Base-by-base conservation (phyloP, 768 basidiomycete genomes). In the Auriculariales sp. region DNA sequence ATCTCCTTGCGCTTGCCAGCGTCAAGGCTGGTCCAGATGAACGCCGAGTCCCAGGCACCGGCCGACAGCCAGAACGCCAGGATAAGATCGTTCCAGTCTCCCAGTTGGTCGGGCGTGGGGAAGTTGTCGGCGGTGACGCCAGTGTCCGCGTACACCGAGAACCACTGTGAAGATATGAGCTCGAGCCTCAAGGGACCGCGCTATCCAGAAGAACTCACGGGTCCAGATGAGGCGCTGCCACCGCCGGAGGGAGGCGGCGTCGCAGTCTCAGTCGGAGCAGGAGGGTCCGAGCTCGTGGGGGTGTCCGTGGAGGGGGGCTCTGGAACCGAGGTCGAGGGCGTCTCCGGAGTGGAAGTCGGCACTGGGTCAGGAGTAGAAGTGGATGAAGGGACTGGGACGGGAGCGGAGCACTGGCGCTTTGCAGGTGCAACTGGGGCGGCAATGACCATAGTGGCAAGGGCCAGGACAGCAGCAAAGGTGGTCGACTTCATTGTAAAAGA, bases 1-100 rank as follows among this genome's bases (percentile, higher is more conserved):
- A 19, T 44, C 39, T 19, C 22, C 39, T 36, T 44, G 39, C 39
- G 39, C 39, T 19, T 19, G 22, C 22, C 39, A 19, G 22, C 39
- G 19, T 44, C 39, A 5, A 44, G 17, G 22, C 12, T n/a, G 14
- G 39, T 44, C 39, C 39, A 44, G 17, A 44, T 25, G 17, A 7
- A 19, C 12, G 39, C 39, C 9, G 39, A 19, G 27, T 44, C 39
- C 39, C 39, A 44, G 7, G 19, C 39, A 44, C 39, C 39, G 1
- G 39, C 39, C 4, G 39, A 44, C 39, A 44, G 39, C 39, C 39
- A 44, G 39, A 44, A 44, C 22, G 39, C 39, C 22, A 44, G 39
- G 14, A 44, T 9, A 5, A 44, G 39, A 25, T 44, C 39, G 15
- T 44, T 44, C 39, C 39, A 44, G 39, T 44, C 39, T 12, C 39